Evolutionary conservation across 352 stramenopile genomes (phyloP).

Genomic region (Phytophthora cactorum): DNA sequence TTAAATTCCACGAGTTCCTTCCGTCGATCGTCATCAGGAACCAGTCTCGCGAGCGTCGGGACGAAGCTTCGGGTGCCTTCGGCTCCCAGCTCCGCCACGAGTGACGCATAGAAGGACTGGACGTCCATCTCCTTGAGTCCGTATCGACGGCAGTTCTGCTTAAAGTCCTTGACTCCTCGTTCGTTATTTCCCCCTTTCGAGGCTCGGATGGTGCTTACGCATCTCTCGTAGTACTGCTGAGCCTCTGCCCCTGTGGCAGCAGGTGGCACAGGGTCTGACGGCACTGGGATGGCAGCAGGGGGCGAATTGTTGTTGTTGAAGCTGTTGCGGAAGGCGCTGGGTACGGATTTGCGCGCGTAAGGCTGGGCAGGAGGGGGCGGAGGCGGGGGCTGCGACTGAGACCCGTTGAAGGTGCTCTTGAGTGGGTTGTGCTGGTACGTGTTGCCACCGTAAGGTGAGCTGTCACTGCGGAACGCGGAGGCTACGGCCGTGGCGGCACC

Average conservation of each 20-base stretch:
- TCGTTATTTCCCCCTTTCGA: slow-evolving; percentile 62
- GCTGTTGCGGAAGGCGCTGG: slow-evolving; percentile 35
- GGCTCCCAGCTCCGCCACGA: slow-evolving; percentile 54
- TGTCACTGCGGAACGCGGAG: slow-evolving; percentile 33
- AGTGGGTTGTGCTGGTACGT: slow-evolving; percentile 25
- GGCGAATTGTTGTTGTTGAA: slow-evolving; percentile 22
- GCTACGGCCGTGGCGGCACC: slow-evolving; percentile 23
- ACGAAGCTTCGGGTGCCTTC: slow-evolving; percentile 53
- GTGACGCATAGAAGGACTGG: slow-evolving; percentile 55
- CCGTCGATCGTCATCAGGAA: slow-evolving; percentile 57
- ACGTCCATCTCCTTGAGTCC: slow-evolving; percentile 65
- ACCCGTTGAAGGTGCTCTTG: slow-evolving; percentile 12
- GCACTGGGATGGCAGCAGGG: slow-evolving; percentile 22
- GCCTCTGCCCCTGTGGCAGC: slow-evolving; percentile 59
- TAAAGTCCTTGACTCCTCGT: slow-evolving; percentile 61
- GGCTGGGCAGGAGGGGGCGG: slow-evolving; percentile 20
- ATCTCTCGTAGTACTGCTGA: slow-evolving; percentile 60
- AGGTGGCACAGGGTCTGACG: slow-evolving; percentile 45
- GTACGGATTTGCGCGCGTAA: slow-evolving; percentile 23
- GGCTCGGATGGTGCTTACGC: slow-evolving; percentile 62
- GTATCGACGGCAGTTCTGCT: slow-evolving; percentile 66
- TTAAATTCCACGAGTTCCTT: slow-evolving; percentile 65
- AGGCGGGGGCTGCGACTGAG: not conserved
- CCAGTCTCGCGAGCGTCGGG: slow-evolving; percentile 52
- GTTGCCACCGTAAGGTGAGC: slow-evolving; percentile 23